Base-by-base conservation (phyloP, 371 early-diverging fungal species). In the Lichtheimia corymbifera region DNA sequence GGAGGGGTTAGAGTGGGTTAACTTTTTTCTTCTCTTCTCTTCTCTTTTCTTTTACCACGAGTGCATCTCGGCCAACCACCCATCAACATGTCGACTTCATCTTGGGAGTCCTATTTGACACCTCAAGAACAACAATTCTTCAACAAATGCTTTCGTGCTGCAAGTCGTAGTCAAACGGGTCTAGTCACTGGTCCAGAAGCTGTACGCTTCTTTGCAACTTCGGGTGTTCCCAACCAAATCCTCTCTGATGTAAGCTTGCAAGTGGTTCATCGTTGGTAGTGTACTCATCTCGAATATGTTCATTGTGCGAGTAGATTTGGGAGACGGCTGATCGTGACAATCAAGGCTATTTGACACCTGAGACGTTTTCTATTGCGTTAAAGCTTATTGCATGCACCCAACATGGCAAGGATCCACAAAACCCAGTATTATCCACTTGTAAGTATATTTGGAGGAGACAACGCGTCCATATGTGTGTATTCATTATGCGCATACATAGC, bases 351-450 rank as follows among this genome's bases (percentile, higher is more conserved):
- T 74, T 94, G 51, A 83, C 83, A 17, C 81, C 80, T 25, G 80
- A 79, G 24, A 86, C 84, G 15, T 96, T 96, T 71, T 83, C 79
- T 51, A 83, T 90, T 51, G 92, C 91, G 0, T 66, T 95, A 62
- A 96, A 94, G 66, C 80, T 93, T 40, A 91, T 96, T 67, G 90
- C 94, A 5, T 80, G 93, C 55, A 91, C 88, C 6, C 97, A 97
- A 66, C 84, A 83, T 58, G 92, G 91, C n/a, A 65, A 73, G 62
- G 75, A 75, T n/a, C 71, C 68, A 15, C 41, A 55, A 12, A 64
- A 71, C 1, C 72, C 72, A 24, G 61, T 80, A 22, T 60, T 80
- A 18, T 64, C 74, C 12, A 77, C 77, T 27, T 55, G 77, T 75
- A 73, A 68, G 50, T 18, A 24, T 13, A 22, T 27, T 35, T 35